Evolutionary conservation across 805 yeast genomes (phyloP).

Genomic region (Helenozyma baotianmanensis): DNA sequence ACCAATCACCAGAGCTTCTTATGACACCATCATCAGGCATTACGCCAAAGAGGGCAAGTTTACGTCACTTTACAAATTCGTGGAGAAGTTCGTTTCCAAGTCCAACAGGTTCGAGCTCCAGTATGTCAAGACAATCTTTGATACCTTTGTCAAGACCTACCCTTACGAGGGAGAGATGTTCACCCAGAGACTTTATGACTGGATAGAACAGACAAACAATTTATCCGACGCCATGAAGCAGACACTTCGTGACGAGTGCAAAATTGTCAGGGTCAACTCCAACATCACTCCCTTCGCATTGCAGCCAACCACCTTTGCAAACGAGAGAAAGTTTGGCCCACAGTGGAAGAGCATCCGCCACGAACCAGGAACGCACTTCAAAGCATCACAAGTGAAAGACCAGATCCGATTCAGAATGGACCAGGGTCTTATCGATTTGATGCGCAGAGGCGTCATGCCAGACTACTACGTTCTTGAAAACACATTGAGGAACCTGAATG

Average conservation of each 20-base stretch:
- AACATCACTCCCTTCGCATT: conserved; percentile 24
- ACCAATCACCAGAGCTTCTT: conserved; percentile 17
- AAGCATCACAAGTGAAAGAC: conserved; percentile 12
- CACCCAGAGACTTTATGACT: conserved; percentile 13
- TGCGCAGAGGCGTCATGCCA: conserved; percentile 34
- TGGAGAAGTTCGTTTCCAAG: conserved; percentile 15
- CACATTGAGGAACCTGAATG: conserved; percentile 26
- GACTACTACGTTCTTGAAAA: conserved; percentile 28
- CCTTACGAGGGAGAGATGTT: conserved; percentile 28
- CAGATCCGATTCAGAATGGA: conserved; percentile 28
- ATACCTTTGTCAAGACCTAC: conserved; percentile 29
- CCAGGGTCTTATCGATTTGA: conserved; percentile 29
- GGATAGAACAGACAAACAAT: conserved; percentile 13
- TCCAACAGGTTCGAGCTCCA: conserved; percentile 18
- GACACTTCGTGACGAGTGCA: conserved; percentile 11
- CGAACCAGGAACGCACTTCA: conserved; percentile 7
- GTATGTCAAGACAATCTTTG: conserved; percentile 22
- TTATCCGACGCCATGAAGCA: conserved; percentile 11
- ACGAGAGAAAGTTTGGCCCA: conserved; percentile 21
- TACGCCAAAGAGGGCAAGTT: conserved; percentile 26
- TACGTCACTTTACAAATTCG: conserved; percentile 23
- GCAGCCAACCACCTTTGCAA: conserved; percentile 9
- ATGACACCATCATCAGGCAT: conserved; percentile 20
- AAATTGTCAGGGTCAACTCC: conserved; percentile 19
- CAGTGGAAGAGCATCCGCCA: conserved; percentile 21